phyloP scores from a whole-genome alignment of 108 stramenopile genomes.

The Aurantiochytrium sp. region DNA sequence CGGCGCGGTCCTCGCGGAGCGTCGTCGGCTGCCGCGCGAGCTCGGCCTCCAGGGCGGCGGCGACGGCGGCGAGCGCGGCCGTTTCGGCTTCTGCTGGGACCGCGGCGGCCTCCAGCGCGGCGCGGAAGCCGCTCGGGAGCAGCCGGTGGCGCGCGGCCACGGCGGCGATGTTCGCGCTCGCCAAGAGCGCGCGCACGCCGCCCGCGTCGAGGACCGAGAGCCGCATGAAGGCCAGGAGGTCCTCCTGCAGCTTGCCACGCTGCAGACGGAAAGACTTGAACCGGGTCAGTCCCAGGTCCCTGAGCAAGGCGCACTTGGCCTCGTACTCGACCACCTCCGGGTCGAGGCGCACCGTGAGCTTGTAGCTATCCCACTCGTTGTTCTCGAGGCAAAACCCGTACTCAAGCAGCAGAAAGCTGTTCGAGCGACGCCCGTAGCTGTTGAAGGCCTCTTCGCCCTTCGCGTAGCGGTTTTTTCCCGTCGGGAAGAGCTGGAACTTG shows the following conservation, averaged over 20 bases:
- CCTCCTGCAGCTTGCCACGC: not conserved
- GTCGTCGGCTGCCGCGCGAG: not conserved
- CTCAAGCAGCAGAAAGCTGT: conserved; percentile 49
- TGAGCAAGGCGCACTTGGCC: not conserved
- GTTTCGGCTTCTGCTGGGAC: not conserved
- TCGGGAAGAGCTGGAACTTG: conserved; percentile 37
- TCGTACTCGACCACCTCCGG: not conserved
- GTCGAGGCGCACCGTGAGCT: not conserved
- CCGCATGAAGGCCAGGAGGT: not conserved
- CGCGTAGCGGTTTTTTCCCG: conserved; percentile 31
- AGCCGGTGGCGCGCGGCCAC: not conserved
- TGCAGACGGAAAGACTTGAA: not conserved
- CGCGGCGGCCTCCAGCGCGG: not conserved
- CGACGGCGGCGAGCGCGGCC: not conserved
- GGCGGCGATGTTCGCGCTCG: not conserved
- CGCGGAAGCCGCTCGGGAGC: not conserved
- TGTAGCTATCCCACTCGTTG: conserved; percentile 44
- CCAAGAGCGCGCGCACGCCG: not conserved
- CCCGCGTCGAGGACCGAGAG: not conserved
- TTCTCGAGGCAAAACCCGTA: conserved; percentile 56
- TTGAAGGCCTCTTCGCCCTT: conserved; percentile 47
- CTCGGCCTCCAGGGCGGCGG: not conserved
- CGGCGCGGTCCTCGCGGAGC: not conserved
- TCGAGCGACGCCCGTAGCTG: conserved; percentile 52
- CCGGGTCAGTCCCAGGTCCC: not conserved